A percentile compares a stretch with the other conserved stretches of the same genome.
These are phyloP conservation scores for Cyclanthera cordifolia DNA, from an alignment of 306 rosid genomes.

Conservation along the genomic window DNA sequence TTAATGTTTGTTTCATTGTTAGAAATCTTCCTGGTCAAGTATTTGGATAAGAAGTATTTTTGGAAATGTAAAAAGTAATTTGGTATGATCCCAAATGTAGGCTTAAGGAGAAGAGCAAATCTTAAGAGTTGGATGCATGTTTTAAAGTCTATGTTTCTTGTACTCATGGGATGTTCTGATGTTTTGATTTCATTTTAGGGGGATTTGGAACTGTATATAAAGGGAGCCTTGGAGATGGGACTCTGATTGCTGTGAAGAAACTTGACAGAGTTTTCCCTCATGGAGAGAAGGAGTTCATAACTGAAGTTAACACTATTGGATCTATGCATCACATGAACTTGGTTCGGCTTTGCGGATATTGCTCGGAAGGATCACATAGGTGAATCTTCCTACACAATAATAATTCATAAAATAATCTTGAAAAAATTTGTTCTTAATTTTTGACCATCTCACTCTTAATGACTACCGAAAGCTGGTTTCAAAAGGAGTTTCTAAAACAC, in stretches of 20 bases:
- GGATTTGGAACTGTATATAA: constrained; percentile 93
- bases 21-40: neutral
- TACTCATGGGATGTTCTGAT: neutral
- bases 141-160: neutral
- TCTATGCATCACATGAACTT: constrained; percentile 97
- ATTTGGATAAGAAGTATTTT: neutral
- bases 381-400: neutral
- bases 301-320: constrained; percentile 92
- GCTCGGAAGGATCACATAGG: constrained; percentile 77
- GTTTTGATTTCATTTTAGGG: constrained; percentile 36
- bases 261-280: constrained; percentile 86
- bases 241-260: constrained; percentile 76
- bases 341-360: constrained; percentile 81
- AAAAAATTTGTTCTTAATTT: neutral
- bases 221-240: constrained; percentile 85
- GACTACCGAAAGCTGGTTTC: neutral
- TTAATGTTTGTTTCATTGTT: neutral
- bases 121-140: neutral
- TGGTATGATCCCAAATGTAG: neutral
- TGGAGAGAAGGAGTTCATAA: constrained; percentile 84
- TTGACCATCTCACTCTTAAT: neutral
- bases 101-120: neutral
- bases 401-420: neutral
- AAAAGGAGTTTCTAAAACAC: neutral
- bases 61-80: neutral